These are phyloP conservation scores for Eleusine coracana DNA, from an alignment of 176 grass and related monocot genomes.

Conservation along the genomic window DNA sequence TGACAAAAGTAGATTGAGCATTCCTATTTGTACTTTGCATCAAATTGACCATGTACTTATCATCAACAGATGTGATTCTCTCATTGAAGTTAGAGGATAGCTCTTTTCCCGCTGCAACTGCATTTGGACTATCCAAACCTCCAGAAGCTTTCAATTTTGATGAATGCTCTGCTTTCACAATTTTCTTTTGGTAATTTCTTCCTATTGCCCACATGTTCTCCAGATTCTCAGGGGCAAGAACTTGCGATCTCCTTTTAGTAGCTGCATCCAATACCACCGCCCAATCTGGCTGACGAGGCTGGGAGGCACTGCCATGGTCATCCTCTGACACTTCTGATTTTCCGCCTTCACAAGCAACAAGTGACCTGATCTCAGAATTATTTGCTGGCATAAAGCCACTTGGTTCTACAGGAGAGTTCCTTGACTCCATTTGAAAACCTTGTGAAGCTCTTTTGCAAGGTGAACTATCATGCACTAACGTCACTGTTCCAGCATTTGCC, in stretches of 20 bases:
- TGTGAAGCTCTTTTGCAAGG: conserved; percentile 52
- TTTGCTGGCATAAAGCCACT: conserved; percentile 38
- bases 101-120: conserved; percentile 55
- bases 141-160: conserved; percentile 42
- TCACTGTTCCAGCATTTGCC: conserved; percentile 40
- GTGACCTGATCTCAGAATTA: conserved; percentile 39
- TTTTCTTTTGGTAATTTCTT: conserved; percentile 96
- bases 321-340: conserved; percentile 45
- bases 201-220: conserved; percentile 99
- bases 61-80: conserved; percentile 78
- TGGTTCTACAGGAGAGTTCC: conserved; percentile 37
- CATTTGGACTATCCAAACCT: conserved; percentile 28
- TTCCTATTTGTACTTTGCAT: conserved; percentile 75
- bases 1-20: conserved; percentile 45
- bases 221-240: conserved; percentile 98
- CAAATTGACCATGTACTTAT: conserved; percentile 94
- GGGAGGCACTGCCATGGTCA: conserved; percentile 35
- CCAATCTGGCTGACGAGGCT: conserved; percentile 73
- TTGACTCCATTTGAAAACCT: conserved; percentile 48
- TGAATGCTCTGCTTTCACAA: conserved; percentile 53
- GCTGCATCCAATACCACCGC: conserved; percentile 79
- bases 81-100: conserved; percentile 74
- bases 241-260: conserved; percentile 83
- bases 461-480: conserved; percentile 32
- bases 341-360: conserved; percentile 35